A percentile compares a stretch with the other conserved stretches of the same genome.
Evolutionary conservation across 345 rosid species (phyloP).

Genomic region (Hibiscus tridactylites): DNA sequence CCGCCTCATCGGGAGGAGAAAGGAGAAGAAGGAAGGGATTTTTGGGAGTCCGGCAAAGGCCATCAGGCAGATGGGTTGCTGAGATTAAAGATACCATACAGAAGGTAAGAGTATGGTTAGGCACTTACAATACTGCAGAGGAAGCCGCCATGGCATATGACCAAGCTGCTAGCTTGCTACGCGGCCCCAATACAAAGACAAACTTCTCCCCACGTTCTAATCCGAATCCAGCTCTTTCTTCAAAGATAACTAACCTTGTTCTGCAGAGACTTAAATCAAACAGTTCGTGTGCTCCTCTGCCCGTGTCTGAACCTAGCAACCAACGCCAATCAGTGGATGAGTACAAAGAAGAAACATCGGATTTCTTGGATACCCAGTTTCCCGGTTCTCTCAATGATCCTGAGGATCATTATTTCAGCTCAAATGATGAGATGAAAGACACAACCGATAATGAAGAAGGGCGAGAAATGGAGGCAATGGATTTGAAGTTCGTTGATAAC

Average conservation of each 20-base stretch:
- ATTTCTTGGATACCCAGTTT: constrained; percentile 25
- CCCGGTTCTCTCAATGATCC: constrained; percentile 36
- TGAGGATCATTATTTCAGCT: constrained; percentile 11
- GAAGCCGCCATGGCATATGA: constrained; percentile 59
- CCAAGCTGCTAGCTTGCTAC: constrained; percentile 51
- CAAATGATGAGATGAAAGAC: not conserved
- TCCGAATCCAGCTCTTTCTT: constrained; percentile 38
- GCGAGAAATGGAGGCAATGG: constrained; percentile 23
- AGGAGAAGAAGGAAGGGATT: constrained; percentile 40
- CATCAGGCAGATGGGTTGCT: constrained; percentile 56
- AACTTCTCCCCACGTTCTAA: constrained; percentile 43
- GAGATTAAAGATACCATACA: constrained; percentile 55
- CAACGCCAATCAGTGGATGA: constrained; percentile 12
- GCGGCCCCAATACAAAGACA: constrained; percentile 42
- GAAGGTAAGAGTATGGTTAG: constrained; percentile 49
- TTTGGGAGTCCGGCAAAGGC: constrained; percentile 47
- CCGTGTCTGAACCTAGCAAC: not conserved
- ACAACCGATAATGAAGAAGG: constrained; percentile 16
- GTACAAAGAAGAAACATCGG: constrained; percentile 6
- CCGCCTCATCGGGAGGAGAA: constrained; percentile 25
- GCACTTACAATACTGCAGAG: constrained; percentile 46
- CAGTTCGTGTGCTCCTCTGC: constrained; percentile 10
- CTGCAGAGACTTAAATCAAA: constrained; percentile 46
- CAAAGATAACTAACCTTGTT: constrained; percentile 48
- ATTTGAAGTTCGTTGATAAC: constrained; percentile 44